phyloP scores from a whole-genome alignment of 192 early-diverging fungal genomes.

The Spinellus fusiger region DNA sequence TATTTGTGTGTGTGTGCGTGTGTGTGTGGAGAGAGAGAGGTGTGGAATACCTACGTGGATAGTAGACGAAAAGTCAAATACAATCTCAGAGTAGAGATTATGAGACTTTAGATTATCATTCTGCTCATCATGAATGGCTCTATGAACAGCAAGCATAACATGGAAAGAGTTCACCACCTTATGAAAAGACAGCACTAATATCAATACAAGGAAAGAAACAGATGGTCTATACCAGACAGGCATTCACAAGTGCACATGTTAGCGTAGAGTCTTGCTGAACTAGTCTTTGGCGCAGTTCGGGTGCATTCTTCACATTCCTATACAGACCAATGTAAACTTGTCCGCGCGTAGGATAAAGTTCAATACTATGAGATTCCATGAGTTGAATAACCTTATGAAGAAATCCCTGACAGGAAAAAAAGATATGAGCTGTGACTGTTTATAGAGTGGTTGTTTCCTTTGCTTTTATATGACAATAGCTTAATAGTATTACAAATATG shows the following conservation, averaged over 20 bases:
- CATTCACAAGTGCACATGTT: constrained; percentile 32
- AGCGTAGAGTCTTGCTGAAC: constrained; percentile 29
- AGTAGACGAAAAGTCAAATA: constrained; percentile 50
- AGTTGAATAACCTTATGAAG: no score
- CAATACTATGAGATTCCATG: constrained; percentile 36
- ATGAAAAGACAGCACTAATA: background rate
- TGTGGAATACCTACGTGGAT: constrained; percentile 47
- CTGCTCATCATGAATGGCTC: constrained; percentile 41
- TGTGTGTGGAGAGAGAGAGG: no score
- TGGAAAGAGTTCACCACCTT: constrained; percentile 50
- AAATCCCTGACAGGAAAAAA: no score
- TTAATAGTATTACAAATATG: no score
- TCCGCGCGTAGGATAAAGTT: constrained; percentile 25
- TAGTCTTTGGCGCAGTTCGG: constrained; percentile 31
- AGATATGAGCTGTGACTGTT: no score
- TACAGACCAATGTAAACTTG: constrained; percentile 31
- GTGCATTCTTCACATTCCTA: constrained; percentile 29
- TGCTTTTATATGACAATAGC: no score
- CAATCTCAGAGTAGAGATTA: constrained; percentile 51
- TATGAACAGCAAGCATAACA: constrained; percentile 42
- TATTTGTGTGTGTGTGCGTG: no score
- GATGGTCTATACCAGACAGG: constrained; percentile 24
- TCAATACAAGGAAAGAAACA: background rate
- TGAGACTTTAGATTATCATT: constrained; percentile 47
- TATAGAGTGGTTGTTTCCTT: no score